Evolutionary conservation across 768 basidiomycete species (phyloP).

Genomic region (Amanita fuliginea): DNA sequence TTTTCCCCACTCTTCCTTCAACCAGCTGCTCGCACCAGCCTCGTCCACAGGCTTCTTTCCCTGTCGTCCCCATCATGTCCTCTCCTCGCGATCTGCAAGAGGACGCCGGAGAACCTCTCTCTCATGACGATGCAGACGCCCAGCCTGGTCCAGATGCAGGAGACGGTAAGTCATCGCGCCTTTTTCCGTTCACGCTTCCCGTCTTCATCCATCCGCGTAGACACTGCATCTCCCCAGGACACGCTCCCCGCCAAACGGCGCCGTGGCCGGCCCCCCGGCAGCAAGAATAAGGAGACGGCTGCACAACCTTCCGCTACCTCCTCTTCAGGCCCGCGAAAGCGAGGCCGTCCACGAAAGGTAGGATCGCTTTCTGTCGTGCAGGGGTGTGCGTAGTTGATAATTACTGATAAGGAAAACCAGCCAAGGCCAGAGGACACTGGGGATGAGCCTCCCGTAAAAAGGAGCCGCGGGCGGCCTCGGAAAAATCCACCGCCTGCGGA

Average conservation of each 20-base stretch:
- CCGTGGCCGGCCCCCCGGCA: constrained; percentile 84
- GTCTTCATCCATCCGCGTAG: constrained; percentile 12
- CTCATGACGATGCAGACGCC: constrained; percentile 47
- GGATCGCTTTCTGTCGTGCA: constrained; percentile 10
- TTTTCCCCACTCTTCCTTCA: constrained; percentile 44
- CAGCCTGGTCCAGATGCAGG: constrained; percentile 27
- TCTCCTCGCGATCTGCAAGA: constrained; percentile 42
- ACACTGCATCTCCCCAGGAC: constrained; percentile 20
- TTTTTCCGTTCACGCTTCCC: constrained; percentile 10
- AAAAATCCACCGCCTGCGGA: constrained; percentile 47
- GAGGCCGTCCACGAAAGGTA: constrained; percentile 63
- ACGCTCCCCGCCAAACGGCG: constrained; percentile 54
- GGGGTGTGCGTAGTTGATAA: constrained; percentile 10
- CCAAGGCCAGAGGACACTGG: constrained; percentile 33
- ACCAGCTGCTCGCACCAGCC: constrained; percentile 23
- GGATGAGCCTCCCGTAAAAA: constrained; percentile 47
- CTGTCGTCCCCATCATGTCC: constrained; percentile 40
- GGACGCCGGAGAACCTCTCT: constrained; percentile 41
- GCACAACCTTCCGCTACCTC: constrained; percentile 21
- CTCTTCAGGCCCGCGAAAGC: constrained; percentile 35
- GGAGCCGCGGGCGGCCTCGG: constrained; percentile 66
- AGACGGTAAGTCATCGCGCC: constrained; percentile 23
- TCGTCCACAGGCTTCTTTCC: constrained; percentile 14
- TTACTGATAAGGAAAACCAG: constrained; percentile 13
- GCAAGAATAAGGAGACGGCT: constrained; percentile 53